Conservation (phyloP, 805 yeast genomes). For the Starmerella vaccinii region DNA sequence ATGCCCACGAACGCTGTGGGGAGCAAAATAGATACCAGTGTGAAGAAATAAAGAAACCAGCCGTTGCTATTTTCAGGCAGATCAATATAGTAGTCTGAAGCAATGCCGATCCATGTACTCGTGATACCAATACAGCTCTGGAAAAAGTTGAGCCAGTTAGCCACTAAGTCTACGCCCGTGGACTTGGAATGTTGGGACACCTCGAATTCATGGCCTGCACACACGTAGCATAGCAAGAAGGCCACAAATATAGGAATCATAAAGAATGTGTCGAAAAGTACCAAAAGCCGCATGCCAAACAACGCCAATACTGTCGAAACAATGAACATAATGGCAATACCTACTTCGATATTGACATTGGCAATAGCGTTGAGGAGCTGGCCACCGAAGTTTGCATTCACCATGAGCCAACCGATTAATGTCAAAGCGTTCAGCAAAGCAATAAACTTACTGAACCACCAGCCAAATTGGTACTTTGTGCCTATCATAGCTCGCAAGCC, state of each 20-base stretch:
- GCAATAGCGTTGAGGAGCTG: constrained; percentile 63
- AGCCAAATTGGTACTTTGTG: constrained; percentile 70
- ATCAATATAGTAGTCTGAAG: constrained; percentile 73
- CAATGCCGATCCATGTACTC: constrained; percentile 80
- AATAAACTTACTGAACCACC: constrained; percentile 72
- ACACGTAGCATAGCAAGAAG: constrained; percentile 55
- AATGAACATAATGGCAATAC: constrained; percentile 59
- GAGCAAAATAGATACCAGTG: constrained; percentile 53
- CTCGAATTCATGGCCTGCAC: constrained; percentile 32
- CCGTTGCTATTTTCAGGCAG: constrained; percentile 65
- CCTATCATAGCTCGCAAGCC: constrained; percentile 86
- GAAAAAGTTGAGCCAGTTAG: constrained; percentile 65
- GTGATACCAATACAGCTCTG: constrained; percentile 67
- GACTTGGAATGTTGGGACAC: constrained; percentile 35
- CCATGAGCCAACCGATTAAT: constrained; percentile 86
- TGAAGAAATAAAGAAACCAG: constrained; percentile 44
- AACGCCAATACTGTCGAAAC: constrained; percentile 58
- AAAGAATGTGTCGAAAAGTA: constrained; percentile 56
- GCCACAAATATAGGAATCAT: constrained; percentile 60
- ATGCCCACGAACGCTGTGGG: constrained; percentile 73
- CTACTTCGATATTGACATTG: constrained; percentile 59
- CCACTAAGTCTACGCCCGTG: constrained; percentile 31
- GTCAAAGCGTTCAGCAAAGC: constrained; percentile 65
- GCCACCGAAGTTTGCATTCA: constrained; percentile 83
- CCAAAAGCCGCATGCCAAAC: constrained; percentile 65